phyloP scores from a whole-genome alignment of 2,329 filamentous ascomycete species.

The Colletotrichum costaricense region DNA sequence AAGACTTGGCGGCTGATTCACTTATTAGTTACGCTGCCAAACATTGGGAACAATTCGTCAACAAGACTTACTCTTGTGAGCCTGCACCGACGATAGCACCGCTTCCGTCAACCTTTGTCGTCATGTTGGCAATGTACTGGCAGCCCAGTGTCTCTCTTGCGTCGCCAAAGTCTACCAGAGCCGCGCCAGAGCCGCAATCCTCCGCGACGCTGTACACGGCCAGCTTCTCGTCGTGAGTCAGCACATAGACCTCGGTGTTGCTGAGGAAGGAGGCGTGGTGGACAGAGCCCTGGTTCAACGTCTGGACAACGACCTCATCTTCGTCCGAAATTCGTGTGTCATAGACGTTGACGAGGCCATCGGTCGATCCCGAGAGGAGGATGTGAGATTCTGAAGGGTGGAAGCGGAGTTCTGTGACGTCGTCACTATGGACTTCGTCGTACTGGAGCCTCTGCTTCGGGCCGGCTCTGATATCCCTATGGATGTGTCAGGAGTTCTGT shows the following conservation, averaged over 20 bases:
- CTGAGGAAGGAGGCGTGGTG: constrained; percentile 80
- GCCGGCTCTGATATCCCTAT: constrained; percentile 68
- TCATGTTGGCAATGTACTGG: constrained; percentile 79
- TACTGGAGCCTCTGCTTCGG: constrained; percentile 63
- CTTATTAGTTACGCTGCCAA: not conserved
- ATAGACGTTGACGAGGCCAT: constrained; percentile 82
- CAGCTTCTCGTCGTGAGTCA: constrained; percentile 83
- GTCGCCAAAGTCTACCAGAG: constrained; percentile 73
- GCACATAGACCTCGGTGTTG: constrained; percentile 72
- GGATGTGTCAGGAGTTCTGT: constrained; percentile 24
- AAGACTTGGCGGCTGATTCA: constrained; percentile 63
- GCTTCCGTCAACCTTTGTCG: constrained; percentile 67
- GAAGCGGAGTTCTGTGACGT: constrained; percentile 71
- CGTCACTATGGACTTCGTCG: constrained; percentile 75
- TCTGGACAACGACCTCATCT: constrained; percentile 81
- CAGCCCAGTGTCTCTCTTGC: constrained; percentile 73
- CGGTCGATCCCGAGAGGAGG: constrained; percentile 81
- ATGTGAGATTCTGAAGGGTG: constrained; percentile 70
- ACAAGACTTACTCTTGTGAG: constrained; percentile 70
- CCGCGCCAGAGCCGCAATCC: constrained; percentile 68
- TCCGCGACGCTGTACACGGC: constrained; percentile 78
- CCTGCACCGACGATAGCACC: constrained; percentile 73
- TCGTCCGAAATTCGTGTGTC: constrained; percentile 78
- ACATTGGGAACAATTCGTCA: not conserved
- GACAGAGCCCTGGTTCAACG: constrained; percentile 81